Base-by-base conservation (phyloP, 208 protist genomes). In the Acanthamoeba sp. region DNA sequence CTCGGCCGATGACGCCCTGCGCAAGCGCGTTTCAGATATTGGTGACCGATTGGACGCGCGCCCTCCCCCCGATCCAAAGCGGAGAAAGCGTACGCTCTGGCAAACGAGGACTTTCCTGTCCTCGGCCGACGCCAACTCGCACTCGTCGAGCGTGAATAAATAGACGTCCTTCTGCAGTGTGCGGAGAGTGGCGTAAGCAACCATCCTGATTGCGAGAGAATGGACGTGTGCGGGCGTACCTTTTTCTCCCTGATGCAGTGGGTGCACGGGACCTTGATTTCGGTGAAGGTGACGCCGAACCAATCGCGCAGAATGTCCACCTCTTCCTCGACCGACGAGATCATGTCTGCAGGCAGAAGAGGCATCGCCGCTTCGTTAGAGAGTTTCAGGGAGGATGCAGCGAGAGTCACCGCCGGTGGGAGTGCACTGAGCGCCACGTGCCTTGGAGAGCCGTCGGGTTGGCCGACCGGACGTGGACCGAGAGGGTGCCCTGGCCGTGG, bases 111-210 rank as follows among this genome's bases (percentile, higher is more conserved):
- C 36, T 45, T 92, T 92, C 34, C 36, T 29, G 36, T 92, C 87
- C 87, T 92, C 55, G 36, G 57, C 32, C 22, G 87, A 92, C 12
- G 87, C 87, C 29, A 71, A 22, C 62, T 92, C 87, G 42, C 87
- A 92, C 20, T 92, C 87, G 50, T 76, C 50, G 27, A 92, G 42
- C 6, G 87, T 92, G 87, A 92, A 92, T 52, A 92, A 55, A 71
- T 92, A 73, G 4, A 38, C n/a, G 27, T 92, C 42, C 34, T 71
- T 78, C 66, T 78, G 20, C 14, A 1, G 16, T 12, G 0, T 50
- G 45, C 7, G 1, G 1, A 52, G 1, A 22, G 48, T n/a, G 10
- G 48, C 14, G 48, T 22, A 10, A 6, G 48, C 20, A 64, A 24
- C 18, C 18, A 1, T 29, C 22, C n/a, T n/a, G 14, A 7, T 16